Evolutionary conservation across 2,329 filamentous ascomycete species (phyloP), one percentile per base, ranked within the genome.

Genomic region (Colletotrichum acutatum): DNA sequence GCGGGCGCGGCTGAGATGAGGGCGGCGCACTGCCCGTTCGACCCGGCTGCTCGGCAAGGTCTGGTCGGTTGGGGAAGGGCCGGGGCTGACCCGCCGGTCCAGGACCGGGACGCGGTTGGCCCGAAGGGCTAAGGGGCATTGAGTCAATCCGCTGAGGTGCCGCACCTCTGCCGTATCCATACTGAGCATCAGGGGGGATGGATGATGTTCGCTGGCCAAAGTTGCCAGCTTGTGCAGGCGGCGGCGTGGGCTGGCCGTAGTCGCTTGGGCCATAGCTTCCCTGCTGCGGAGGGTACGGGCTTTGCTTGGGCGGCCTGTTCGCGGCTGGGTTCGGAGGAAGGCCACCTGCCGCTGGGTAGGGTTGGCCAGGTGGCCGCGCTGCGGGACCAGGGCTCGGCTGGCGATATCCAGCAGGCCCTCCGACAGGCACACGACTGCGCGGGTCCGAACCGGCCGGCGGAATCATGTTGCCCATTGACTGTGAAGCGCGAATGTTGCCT

Each of bases 401-500:
- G 32, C 84, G 80, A 74, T 87, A 86, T 1, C 81, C 84, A 3
- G 78, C 75, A 0, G 83, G 82, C 19, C 79, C 86, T 22, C 86
- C 85, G 19, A 82, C 80, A 11, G 86, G 86, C 12, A 80, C 77
- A 19, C 84, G 79, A 60, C 87, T 82, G 11, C 85, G 84, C 28
- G 81, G 80, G 74, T 87, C 84, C 60, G 78, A 76, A 16, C 83
- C 82, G 49, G 80, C 80, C n/a, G 83, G 80, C 19, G 84, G 83
- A 42, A 87, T 83, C 64, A 89, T 81, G 76, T 85, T 87, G 24
- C 84, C 84, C 67, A 83, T 82, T 2, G 86, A 86, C 61, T 87
- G 83, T 2, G 86, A 84, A 37, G 79, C 78, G 8, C 84, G 83
- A 75, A 88, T 66, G 70, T 63, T 67, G 54, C 69, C 68, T 42